phyloP scores from a whole-genome alignment of 371 early-diverging fungal genomes.

The Rhizopus arrhizus region DNA sequence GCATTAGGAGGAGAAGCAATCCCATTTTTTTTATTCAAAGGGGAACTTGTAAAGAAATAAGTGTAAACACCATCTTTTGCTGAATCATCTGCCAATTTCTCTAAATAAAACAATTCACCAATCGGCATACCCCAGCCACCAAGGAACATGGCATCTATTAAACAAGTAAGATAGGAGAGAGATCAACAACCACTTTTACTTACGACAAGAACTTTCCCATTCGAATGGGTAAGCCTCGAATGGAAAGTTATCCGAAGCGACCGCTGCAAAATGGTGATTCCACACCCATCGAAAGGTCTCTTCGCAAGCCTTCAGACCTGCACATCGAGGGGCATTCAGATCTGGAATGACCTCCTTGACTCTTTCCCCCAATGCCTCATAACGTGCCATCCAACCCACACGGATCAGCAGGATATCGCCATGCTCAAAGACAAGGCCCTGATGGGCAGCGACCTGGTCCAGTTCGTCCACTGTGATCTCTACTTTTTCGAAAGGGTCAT shows the following conservation, averaged over 20 bases:
- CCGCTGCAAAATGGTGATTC: constrained; percentile 50
- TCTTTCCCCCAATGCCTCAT: constrained; percentile 20
- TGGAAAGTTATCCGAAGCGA: constrained; percentile 36
- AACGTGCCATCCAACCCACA: constrained; percentile 40
- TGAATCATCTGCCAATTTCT: constrained; percentile 42
- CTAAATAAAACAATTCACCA: constrained; percentile 49
- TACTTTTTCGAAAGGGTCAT: constrained; percentile 33
- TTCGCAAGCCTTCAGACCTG: constrained; percentile 44
- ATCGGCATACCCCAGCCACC: constrained; percentile 50
- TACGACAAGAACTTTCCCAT: constrained; percentile 30
- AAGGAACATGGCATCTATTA: constrained; percentile 38
- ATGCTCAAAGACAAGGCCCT: constrained; percentile 36
- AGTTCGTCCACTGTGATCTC: constrained; percentile 44
- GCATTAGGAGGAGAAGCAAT: constrained; percentile 50
- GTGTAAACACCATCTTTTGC: constrained; percentile 39
- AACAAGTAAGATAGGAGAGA: background rate
- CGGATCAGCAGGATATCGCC: constrained; percentile 50
- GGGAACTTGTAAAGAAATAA: constrained; percentile 47
- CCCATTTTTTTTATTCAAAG: constrained; percentile 44
- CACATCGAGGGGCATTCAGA: constrained; percentile 18
- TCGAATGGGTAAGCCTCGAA: constrained; percentile 46
- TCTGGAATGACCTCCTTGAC: constrained; percentile 13
- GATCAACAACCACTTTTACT: background rate
- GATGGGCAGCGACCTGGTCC: constrained; percentile 37
- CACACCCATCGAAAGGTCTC: constrained; percentile 50